Evolutionary conservation across 1,284 basidiomycete genomes (phyloP), one percentile per base, ranked within the genome.

Genomic region (Sutorius eximius): DNA sequence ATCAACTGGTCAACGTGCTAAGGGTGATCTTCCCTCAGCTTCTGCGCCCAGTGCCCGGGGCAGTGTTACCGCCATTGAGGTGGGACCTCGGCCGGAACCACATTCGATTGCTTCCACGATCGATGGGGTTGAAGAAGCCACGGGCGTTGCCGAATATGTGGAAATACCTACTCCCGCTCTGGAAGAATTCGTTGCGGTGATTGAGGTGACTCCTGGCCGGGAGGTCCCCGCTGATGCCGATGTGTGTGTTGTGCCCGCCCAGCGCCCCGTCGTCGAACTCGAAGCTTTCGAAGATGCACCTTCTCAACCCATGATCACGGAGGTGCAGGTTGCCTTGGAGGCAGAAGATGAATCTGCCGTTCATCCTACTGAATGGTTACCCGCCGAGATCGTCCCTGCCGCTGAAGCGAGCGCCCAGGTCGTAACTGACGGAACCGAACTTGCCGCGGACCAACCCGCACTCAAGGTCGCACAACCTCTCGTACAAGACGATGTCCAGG

Each of bases 201-300:
- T 72, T 13, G 74, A 73, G 7, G 71, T 71, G 42, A 78, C 76
- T 2, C 73, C 73, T 34, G 71, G 73, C 2, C 74, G 72, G 20
- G 64, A 75, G 32, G 53, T 71, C 44, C 73, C 72, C 29, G 63
- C 73, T 51, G 63, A 64, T 29, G 58, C 57, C 13, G 63, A 55
- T 20, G 45, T 24, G 24, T 43, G 12, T 42, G 41, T 6, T 30
- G 45, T 42, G n/a, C 22, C 34, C 44, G 16, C 42, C 27, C 58
- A 50, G 33, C 34, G 40, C 51, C 30, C 49, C 42, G 36, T 37
- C 46, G 13, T 36, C 11, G 47, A 50, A 18, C 49, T 27, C 34
- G 47, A 51, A 16, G 18, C 20, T 33, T 3, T 45, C 16, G 51
- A 48, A 12, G 49, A 53, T 20, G 40, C 51, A 30, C 49, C 43